Base-by-base conservation (phyloP, 1,139 yeast species). In the Scheffersomyces quercinus region DNA sequence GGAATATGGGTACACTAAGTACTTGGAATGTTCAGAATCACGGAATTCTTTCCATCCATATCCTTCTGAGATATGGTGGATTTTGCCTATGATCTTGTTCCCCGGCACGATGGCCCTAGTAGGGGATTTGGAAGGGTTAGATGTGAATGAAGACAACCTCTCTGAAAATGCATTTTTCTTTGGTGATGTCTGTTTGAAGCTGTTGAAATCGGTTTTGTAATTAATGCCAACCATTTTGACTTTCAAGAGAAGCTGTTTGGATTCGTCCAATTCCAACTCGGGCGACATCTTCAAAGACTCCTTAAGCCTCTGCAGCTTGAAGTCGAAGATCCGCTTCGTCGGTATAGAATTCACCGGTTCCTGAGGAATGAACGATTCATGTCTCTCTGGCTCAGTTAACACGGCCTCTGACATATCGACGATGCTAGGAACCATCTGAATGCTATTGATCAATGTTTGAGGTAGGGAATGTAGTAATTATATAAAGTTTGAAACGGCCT, bases 1-100 rank as follows among this genome's bases (percentile, higher is more conserved):
- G 8, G 74, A 55, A 50, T 60, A 66, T 3, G 78, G 78, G 45
- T 59, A 72, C 7, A 72, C 60, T 46, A 69, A 47, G 43, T 61
- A 67, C 46, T 67, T 68, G 7, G 55, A 44, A 36, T 51, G 48
- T 28, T 37, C 34, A 9, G 39, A 29, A n/a, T 39, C 37, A 9
- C 33, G 36, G 40, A 41, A 47, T 10, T 12, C 36, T 15, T 28
- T 34, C 15, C 44, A 35, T 8, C 43, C 40, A 3, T 45, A 45
- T 15, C 48, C 53, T 30, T 42, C 13, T 37, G 50, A 37, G 32
- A 43, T 38, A 38, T 41, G 34, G 33, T 44, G 49, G 13, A 67
- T 52, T 42, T 58, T 62, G 11, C 71, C 74, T 24, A 70, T 54
- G 40, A 65, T 60, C 38, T 63, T 62, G 42, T 54, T 56, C 3